Evolutionary conservation across 1,284 basidiomycete species (phyloP), one percentile per base, ranked within the genome.

Genomic region (Schizopora paradoxa): DNA sequence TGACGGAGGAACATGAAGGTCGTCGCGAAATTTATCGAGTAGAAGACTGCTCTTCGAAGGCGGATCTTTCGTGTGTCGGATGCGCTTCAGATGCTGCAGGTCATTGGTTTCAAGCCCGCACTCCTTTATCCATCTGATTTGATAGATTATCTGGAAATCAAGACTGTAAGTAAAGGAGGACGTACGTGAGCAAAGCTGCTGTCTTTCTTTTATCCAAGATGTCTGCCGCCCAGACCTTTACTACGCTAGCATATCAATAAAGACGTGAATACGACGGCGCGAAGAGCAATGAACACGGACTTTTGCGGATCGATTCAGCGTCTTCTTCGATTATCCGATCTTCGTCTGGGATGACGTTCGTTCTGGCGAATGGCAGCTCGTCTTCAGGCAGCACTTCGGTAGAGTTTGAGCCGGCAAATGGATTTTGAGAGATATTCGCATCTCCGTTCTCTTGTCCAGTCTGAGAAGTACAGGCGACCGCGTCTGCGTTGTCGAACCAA

Each of bases 161-260:
- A 13, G 11, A n/a, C 11, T 31, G n/a, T 6, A 31, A 28, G n/a
- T 18, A 38, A 3, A 38, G 18, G 14, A 25, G 14, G 25, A 64
- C 74, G 44, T 58, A 88, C 86, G 76, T 82, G 6, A 92, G 68
- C 62, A 89, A 70, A 1, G 68, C 60, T 5, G 77, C 73, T 18
- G 81, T 84, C 48, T 80, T 63, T 35, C 71, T 74, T 13, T 74
- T 73, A 53, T 89, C 77, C 0, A 76, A 73, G n/a, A 95, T 75
- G 56, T 92, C 84, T n/a, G 92, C 79, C 6, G 80, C 83, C 91
- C 91, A 96, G 36, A 84, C 84, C 29, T 79, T 67, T 40, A 84
- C 81, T 79, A 52, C 21, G 37, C 46, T 52, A 44, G 29, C 28
- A 8, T 18, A 35, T 46, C 18, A 40, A 28, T 18, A 47, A 28